Base-by-base conservation (phyloP, 1,139 yeast species). In the Blastobotrys aristatus region DNA sequence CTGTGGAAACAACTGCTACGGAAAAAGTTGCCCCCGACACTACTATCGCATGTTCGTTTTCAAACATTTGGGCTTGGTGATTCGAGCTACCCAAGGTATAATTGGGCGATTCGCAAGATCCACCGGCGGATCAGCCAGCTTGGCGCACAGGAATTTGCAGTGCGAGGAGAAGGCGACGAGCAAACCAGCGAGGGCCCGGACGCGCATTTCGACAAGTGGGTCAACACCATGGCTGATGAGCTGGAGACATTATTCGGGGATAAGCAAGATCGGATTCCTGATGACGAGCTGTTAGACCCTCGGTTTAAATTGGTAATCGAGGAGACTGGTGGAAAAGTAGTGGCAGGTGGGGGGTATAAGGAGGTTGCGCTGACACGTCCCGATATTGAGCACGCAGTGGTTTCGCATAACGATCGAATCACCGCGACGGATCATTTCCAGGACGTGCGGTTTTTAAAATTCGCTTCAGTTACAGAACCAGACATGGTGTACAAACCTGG, bases 1-100 rank as follows among this genome's bases (percentile, higher is more conserved):
- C 78, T 90, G 53, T 85, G 96, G 95, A 74, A 75, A 55, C 80
- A 84, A 51, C 65, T 92, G 53, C 75, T 88, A 51, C 77, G 78
- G 59, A 79, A 75, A 61, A 82, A 79, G 55, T 74, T 92, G 7
- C 92, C 95, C 0, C 37, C 56, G 1, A 47, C 55, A 2, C 68
- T 88, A 40, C 69, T 90, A 37, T 74, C 75, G 50, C 87, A 83
- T 60, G 60, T 87, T 13, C 64, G 71, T 27, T 73, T 89, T 54
- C 78, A 92, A 2, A 75, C 89, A 2, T 82, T 92, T 62, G 99
- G 98, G 0, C 69, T 94, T 2, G 99, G 99, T n/a, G 97, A 92
- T 63, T 83, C 96, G 0, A 84, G 95, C 1, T 92, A 92, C 61
- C 84, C 95, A 3, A 77, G 83, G 56, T 90, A 57, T 68, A 92